These are phyloP conservation scores for Casuarina equisetifolia DNA, from an alignment of 306 rosid species.

Conservation along the genomic window DNA sequence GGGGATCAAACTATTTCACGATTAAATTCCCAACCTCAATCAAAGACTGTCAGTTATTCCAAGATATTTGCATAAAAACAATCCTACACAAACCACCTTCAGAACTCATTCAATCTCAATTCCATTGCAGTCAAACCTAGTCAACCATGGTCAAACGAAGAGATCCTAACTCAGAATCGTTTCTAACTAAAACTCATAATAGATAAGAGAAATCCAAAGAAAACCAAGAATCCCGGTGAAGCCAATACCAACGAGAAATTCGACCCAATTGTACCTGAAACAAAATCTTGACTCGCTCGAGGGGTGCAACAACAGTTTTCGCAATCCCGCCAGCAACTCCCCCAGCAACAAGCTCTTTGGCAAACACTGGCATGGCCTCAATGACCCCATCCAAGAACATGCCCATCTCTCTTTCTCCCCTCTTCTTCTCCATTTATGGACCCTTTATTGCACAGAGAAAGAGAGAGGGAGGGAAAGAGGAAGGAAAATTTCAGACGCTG, in stretches of 20 bases:
- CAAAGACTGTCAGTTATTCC: too few relatives aligned
- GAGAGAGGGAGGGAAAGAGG: constrained; percentile 10
- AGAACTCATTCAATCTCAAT: background rate
- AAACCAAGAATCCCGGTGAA: background rate
- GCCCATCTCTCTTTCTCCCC: constrained; percentile 37
- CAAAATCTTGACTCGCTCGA: constrained; percentile 87
- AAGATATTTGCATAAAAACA: too few relatives aligned
- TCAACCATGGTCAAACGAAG: background rate
- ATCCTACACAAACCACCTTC: background rate
- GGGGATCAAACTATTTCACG: too few relatives aligned
- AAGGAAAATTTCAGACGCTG: background rate
- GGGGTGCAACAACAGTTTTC: constrained; percentile 82
- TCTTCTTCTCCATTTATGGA: constrained; percentile 44
- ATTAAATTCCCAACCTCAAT: too few relatives aligned
- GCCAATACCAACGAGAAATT: background rate
- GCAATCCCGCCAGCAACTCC: constrained; percentile 85
- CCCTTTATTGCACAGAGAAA: background rate
- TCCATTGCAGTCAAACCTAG: constrained; percentile 1
- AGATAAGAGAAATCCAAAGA: background rate
- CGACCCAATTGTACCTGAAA: constrained; percentile 55
- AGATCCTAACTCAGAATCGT: background rate
- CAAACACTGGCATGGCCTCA: constrained; percentile 65
- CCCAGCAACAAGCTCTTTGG: constrained; percentile 86
- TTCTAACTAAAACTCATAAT: background rate
- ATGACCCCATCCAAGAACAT: constrained; percentile 38